Evolutionary conservation across 2,329 filamentous ascomycete species (phyloP).

Genomic region (Scytalidium sp.): DNA sequence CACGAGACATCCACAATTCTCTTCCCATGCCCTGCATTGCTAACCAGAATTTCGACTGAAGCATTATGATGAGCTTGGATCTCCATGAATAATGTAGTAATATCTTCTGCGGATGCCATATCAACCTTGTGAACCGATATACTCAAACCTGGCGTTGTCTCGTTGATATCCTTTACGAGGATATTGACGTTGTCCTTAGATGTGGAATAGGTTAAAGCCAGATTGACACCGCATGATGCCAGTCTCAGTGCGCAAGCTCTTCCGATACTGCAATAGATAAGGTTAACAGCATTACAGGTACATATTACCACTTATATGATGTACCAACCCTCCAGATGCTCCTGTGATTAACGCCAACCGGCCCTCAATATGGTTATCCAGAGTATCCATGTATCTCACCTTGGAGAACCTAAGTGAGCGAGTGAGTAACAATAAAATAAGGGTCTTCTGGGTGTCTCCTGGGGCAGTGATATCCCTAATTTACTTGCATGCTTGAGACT

Average conservation of each 20-base stretch:
- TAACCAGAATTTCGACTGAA: slow-evolving; percentile 58
- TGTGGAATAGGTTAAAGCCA: slow-evolving; percentile 59
- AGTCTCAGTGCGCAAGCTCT: slow-evolving; percentile 55
- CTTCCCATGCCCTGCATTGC: slow-evolving; percentile 65
- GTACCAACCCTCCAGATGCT: slow-evolving; percentile 55
- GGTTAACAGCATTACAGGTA: slow-evolving; percentile 1
- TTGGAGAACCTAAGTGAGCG: too few relatives aligned
- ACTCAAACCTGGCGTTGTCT: slow-evolving; percentile 29
- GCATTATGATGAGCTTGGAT: slow-evolving; percentile 49
- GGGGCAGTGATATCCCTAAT: too few relatives aligned
- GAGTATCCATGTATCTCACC: too few relatives aligned
- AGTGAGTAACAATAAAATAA: too few relatives aligned
- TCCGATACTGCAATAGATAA: slow-evolving; percentile 59
- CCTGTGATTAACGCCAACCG: slow-evolving; percentile 58
- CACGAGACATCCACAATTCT: slow-evolving; percentile 38
- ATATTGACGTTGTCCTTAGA: slow-evolving; percentile 38
- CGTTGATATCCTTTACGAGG: slow-evolving; percentile 39
- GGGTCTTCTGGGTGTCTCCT: too few relatives aligned
- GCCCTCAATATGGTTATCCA: slow-evolving; percentile 45
- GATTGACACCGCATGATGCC: slow-evolving; percentile 45
- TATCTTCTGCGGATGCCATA: slow-evolving; percentile 49
- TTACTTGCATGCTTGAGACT: too few relatives aligned
- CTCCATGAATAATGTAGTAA: slow-evolving; percentile 51
- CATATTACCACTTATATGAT: background rate
- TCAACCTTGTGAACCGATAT: slow-evolving; percentile 58